These are phyloP conservation scores for Candida frijolesensis DNA, from an alignment of 1,139 yeast species.

Conservation along the genomic window DNA sequence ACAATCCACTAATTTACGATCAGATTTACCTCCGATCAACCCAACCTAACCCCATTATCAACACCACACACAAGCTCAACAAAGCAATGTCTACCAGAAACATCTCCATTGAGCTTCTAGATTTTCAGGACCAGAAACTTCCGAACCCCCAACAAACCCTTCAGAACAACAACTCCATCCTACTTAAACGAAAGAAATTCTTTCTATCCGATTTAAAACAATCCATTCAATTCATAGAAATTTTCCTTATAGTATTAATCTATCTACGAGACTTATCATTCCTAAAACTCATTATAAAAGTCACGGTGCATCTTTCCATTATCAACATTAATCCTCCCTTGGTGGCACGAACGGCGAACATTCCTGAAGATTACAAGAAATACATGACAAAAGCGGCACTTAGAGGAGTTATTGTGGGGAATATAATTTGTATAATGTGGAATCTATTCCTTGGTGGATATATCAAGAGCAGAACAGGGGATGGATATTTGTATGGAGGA, in stretches of 20 bases:
- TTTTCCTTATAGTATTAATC: conserved; percentile 29
- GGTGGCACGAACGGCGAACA: conserved; percentile 14
- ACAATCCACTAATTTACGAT: background rate
- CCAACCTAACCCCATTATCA: background rate
- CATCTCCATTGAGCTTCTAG: conserved; percentile 20
- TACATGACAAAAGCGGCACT: conserved; percentile 32
- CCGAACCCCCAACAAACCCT: conserved; percentile 44
- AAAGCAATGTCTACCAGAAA: background rate
- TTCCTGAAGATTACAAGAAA: conserved; percentile 30
- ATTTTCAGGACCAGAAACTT: conserved; percentile 31
- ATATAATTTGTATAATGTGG: conserved; percentile 25
- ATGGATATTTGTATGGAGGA: conserved; percentile 35
- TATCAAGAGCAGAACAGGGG: conserved; percentile 12
- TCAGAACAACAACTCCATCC: conserved; percentile 34
- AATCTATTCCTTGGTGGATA: conserved; percentile 35
- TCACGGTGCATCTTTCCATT: conserved; percentile 31
- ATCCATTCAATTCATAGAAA: conserved; percentile 31
- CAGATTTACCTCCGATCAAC: background rate
- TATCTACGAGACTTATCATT: conserved; percentile 42
- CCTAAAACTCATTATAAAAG: conserved; percentile 28
- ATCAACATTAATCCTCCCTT: conserved; percentile 27
- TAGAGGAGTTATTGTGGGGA: conserved; percentile 25
- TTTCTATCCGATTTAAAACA: conserved; percentile 39
- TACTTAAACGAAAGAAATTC: conserved; percentile 42
- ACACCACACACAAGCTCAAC: background rate